Percentiles rank a stretch among this genome's conserved stretches.
phyloP scores from a whole-genome alignment of 495 filamentous ascomycete species.

The Hypoxylon perforatum region DNA sequence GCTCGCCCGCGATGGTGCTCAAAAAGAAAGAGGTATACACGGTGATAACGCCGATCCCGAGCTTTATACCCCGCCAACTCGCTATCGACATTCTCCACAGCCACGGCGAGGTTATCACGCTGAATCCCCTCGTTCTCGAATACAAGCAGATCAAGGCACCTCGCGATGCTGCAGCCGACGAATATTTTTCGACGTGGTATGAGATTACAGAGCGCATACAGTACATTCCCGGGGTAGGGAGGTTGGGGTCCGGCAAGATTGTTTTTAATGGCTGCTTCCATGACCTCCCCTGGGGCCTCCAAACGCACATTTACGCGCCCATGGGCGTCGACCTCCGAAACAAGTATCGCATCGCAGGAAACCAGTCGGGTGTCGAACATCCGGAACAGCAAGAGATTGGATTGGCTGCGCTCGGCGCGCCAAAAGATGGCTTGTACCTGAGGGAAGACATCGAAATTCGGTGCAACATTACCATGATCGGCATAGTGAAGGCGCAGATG shows the following conservation, averaged over 20 bases:
- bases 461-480: slow-evolving; percentile 73
- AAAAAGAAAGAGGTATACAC: slow-evolving; percentile 62
- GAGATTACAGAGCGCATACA: slow-evolving; percentile 71
- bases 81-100: slow-evolving; percentile 54
- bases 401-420: slow-evolving; percentile 58
- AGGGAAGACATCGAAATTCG: slow-evolving; percentile 79
- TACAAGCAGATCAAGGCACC: slow-evolving; percentile 72
- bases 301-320: slow-evolving; percentile 80
- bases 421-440: slow-evolving; percentile 75
- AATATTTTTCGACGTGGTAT: slow-evolving; percentile 80
- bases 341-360: slow-evolving; percentile 67
- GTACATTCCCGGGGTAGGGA: slow-evolving; percentile 71
- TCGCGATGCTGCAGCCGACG: slow-evolving; percentile 71
- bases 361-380: slow-evolving; percentile 69
- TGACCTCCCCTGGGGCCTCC: slow-evolving; percentile 73
- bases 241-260: slow-evolving; percentile 69
- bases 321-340: slow-evolving; percentile 63
- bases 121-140: slow-evolving; percentile 78
- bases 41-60: slow-evolving; percentile 60
- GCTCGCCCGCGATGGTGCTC: slow-evolving; percentile 49
- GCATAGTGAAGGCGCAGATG: slow-evolving; percentile 76
- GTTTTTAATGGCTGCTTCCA: slow-evolving; percentile 82
- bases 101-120: slow-evolving; percentile 77
- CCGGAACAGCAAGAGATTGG: slow-evolving; percentile 69
- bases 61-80: slow-evolving; percentile 59